Evolutionary conservation across 169 alveolate genomes (phyloP), one percentile per base, ranked within the genome.

Genomic region (Cyclospora cayetanensis): DNA sequence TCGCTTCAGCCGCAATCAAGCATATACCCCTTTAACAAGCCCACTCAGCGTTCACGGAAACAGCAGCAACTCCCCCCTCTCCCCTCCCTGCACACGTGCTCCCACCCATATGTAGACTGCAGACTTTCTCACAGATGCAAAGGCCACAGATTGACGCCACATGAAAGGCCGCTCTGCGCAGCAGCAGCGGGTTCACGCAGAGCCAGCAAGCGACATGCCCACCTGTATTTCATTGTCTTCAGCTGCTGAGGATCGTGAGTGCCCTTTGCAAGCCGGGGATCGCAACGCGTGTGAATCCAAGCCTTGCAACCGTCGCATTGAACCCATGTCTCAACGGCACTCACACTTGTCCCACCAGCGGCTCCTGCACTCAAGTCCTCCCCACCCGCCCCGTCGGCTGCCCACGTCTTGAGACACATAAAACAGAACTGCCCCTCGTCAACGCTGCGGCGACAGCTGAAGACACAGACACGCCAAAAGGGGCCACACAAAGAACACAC

Each of bases 371-470:
- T 11, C 46, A 35, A 42, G 25, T 41, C 63, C 34, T 72, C 84
- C 4, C 84, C 60, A 29, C 65, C 90, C 7, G 66, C 53, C 31
- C 90, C 74, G 76, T 80, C 90, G 68, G 65, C 63, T 9, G 42
- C 90, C 90, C 90, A 80, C 1, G 65, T 63, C 34, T 63, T 55
- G 41, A 55, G 31, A 53, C 90, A 80, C 50, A 80, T 52, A 18
- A 63, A 63, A 50, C 90, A 80, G 72, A 53, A 80, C 90, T 80
- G 90, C 22, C 90, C 90, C 37, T 55, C 90, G 34, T 80, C 90
- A 12, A 94, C 77, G 41, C 77, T 66, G 29, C 77, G 77, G 42
- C 77, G 77, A 27, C 77, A 66, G 22, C 77, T 66, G 41, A 39
- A 29, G 18, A 7, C 60, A 46, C 60, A 46, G 0, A 46, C 18